These are phyloP conservation scores for Calonectria pauciramosa DNA, from an alignment of 2,329 filamentous ascomycete genomes.

Conservation along the genomic window DNA sequence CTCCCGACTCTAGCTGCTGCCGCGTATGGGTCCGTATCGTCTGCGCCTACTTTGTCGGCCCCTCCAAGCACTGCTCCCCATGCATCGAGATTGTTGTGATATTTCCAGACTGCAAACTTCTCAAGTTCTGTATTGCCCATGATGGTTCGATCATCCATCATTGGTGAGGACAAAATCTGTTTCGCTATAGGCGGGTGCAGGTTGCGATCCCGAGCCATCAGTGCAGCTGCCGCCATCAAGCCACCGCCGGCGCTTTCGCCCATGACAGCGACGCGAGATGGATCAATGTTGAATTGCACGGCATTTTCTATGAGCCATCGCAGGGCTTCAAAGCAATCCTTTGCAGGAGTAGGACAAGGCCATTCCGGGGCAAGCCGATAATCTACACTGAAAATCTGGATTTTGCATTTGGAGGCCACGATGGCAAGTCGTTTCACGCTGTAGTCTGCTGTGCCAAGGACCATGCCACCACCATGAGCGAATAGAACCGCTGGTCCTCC, in stretches of 20 bases:
- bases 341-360: constrained; percentile 21
- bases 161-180: constrained; percentile 31
- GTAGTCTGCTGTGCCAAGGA: background rate
- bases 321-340: constrained; percentile 34
- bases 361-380: constrained; percentile 40
- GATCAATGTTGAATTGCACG: constrained; percentile 27
- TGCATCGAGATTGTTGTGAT: constrained; percentile 16
- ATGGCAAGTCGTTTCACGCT: background rate
- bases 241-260: constrained; percentile 37
- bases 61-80: constrained; percentile 37
- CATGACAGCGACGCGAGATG: constrained; percentile 25
- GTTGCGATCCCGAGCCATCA: constrained; percentile 31
- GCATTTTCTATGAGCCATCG: constrained; percentile 29
- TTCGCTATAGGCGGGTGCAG: constrained; percentile 29
- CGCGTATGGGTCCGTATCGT: constrained; percentile 29
- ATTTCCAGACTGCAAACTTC: constrained; percentile 26
- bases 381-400: constrained; percentile 32
- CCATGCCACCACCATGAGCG: background rate
- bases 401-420: background rate
- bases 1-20: constrained; percentile 30
- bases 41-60: constrained; percentile 16
- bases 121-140: constrained; percentile 12
- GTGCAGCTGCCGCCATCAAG: constrained; percentile 19
- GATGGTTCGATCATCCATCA: constrained; percentile 31
- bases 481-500: background rate